Base-by-base conservation (phyloP, 495 filamentous ascomycete genomes). In the Penicillium verhagenii region DNA sequence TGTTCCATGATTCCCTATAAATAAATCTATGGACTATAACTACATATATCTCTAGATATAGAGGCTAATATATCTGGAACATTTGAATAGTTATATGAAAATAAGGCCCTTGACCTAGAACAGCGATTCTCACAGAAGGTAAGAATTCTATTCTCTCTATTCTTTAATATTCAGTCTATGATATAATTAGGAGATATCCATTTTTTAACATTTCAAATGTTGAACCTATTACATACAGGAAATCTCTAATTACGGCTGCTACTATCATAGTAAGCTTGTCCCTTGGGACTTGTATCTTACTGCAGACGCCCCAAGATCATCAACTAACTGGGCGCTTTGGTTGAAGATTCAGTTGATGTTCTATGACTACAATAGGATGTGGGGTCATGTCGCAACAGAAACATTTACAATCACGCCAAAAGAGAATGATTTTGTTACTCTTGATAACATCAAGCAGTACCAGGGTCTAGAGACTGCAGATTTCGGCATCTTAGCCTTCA, bases 331-430 rank as follows among this genome's bases (percentile, higher is more conserved):
- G 39, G 39, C 19, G 10, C 39, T 42, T 42, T 42, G 39, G 39
- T 23, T 42, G 39, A 42, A 42, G 31, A 42, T 42, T 42, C 39
- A 21, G 21, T 21, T 42, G 39, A 42, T 42, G 39, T 42, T 42
- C 39, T 21, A 42, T 42, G 39, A 42, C 23, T 42, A 42, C 18
- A 42, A 42, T 21, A 21, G 39, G 18, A 42, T 21, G 18, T 42
- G 39, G 39, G 39, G 39, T 42, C 39, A 42, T 23, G 13, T 42
- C 21, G 39, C 39, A 21, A 9, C 21, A 42, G 39, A 42, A 42
- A 42, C 39, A 42, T 42, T 42, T 23, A 23, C 18, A 42, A 42
- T 42, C 39, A 42, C 39, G 21, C 39, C 18, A 14, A 42, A 11
- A 8, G 19, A 42, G 19, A 21, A 42, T 42, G 19, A 42, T 13